Percentiles rank a stretch among this genome's conserved stretches.
These are phyloP conservation scores for Epicoccum sorghinum DNA, from an alignment of 2,329 filamentous ascomycete species.

Conservation along the genomic window DNA sequence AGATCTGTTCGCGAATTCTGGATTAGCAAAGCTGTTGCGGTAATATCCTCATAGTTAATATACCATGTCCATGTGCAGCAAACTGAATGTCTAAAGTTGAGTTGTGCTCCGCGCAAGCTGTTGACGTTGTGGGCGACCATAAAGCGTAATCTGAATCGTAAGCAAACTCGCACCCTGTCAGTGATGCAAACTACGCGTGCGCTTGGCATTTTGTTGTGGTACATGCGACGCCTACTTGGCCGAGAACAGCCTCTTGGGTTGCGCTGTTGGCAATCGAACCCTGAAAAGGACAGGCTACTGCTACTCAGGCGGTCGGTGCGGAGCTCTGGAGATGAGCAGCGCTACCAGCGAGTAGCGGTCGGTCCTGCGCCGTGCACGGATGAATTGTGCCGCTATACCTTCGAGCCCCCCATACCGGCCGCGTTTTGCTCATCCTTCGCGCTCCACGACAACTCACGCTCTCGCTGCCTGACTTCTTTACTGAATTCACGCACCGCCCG, in stretches of 20 bases:
- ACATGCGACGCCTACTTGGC: neutral
- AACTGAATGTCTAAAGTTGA: neutral
- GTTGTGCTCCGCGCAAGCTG: too few relatives aligned
- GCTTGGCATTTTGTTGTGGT: neutral
- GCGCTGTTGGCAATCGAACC: constrained; percentile 3
- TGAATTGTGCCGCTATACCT: constrained; percentile 14
- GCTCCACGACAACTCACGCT: constrained; percentile 10
- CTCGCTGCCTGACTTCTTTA: constrained; percentile 17
- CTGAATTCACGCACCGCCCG: constrained; percentile 13
- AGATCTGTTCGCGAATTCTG: neutral
- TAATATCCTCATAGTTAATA: neutral
- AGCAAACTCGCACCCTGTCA: neutral
- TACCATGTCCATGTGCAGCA: neutral
- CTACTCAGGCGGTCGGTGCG: neutral
- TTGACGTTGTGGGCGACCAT: neutral
- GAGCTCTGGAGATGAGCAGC: constrained; percentile 11
- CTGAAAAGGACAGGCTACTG: neutral
- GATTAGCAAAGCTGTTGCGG: too few relatives aligned
- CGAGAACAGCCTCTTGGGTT: neutral
- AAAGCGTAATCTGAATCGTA: neutral
- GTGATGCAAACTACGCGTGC: neutral
- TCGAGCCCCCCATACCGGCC: constrained; percentile 15
- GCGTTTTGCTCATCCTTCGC: constrained; percentile 18
- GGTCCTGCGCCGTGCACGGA: constrained; percentile 9
- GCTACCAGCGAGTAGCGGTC: constrained; percentile 2